These are phyloP conservation scores for Polysphondylium violaceum DNA, from an alignment of 78 protist genomes.

Conservation along the genomic window DNA sequence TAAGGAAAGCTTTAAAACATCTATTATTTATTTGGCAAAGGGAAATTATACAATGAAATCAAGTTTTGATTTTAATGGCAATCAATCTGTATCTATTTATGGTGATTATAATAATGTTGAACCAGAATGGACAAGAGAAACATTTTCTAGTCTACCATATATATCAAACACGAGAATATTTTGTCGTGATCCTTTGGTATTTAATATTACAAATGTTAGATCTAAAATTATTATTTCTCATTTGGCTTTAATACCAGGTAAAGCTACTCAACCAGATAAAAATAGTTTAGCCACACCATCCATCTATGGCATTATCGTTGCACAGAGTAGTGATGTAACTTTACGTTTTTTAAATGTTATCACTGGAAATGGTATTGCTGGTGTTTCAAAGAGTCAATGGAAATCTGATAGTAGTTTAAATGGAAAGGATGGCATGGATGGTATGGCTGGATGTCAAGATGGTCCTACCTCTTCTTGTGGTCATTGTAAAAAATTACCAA, in stretches of 20 bases:
- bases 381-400: neutral
- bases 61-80: neutral
- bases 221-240: constrained; percentile 2
- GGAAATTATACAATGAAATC: neutral
- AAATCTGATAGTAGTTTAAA: too few species aligned
- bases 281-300: neutral
- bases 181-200: neutral
- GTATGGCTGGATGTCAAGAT: constrained; percentile 5
- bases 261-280: neutral
- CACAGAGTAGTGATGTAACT: neutral
- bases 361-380: constrained; percentile 1
- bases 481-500: constrained; percentile 5
- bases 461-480: neutral
- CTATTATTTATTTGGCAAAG: neutral
- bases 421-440: constrained; percentile 35
- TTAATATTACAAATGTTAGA: neutral
- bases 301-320: constrained; percentile 27
- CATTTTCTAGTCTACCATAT: neutral
- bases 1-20: neutral
- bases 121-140: constrained; percentile 37
- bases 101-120: constrained; percentile 42
- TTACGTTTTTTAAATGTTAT: neutral
- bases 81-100: constrained; percentile 5
- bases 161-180: constrained; percentile 3
- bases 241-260: neutral